A percentile compares a stretch with the other conserved stretches of the same genome.
phyloP scores from a whole-genome alignment of 345 rosid species.

The Zanthoxylum bungeanum region DNA sequence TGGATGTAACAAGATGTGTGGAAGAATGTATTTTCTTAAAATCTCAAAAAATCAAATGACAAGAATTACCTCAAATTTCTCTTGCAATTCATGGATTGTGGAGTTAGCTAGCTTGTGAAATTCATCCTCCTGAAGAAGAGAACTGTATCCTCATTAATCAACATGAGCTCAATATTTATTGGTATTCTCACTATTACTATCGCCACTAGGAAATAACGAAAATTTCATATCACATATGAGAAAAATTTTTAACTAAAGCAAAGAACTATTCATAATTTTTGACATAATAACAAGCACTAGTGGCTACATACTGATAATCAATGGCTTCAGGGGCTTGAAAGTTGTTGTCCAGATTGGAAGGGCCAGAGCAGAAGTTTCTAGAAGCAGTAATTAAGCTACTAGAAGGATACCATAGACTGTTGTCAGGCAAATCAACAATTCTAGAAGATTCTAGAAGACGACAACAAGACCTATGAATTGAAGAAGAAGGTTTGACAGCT shows the following conservation, averaged over 20 bases:
- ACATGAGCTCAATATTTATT: conserved; percentile 7
- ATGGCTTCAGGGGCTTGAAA: conserved; percentile 47
- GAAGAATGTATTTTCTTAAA: not conserved
- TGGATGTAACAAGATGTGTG: not conserved
- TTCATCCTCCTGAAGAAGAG: conserved; percentile 78
- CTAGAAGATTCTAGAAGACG: conserved; percentile 10
- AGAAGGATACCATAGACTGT: not conserved
- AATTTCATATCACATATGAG: not conserved
- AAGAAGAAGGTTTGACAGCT: conserved; percentile 26
- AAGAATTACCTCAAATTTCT: conserved; percentile 61
- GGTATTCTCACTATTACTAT: not conserved
- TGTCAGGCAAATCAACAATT: not conserved
- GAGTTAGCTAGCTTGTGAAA: conserved; percentile 74
- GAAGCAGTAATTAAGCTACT: conserved; percentile 15
- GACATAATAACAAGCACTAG: not conserved
- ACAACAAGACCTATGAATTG: conserved; percentile 9
- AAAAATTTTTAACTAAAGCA: not conserved
- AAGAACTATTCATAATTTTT: not conserved
- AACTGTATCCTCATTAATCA: conserved; percentile 48
- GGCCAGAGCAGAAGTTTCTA: conserved; percentile 51
- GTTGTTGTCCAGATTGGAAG: conserved; percentile 18
- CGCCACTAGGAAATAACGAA: not conserved
- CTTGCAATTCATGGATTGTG: conserved; percentile 71
- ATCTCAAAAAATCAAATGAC: not conserved
- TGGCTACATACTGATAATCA: conserved; percentile 43